Conservation (phyloP, 495 filamentous ascomycete genomes). For the Xanthoparmelia taractica region DNA sequence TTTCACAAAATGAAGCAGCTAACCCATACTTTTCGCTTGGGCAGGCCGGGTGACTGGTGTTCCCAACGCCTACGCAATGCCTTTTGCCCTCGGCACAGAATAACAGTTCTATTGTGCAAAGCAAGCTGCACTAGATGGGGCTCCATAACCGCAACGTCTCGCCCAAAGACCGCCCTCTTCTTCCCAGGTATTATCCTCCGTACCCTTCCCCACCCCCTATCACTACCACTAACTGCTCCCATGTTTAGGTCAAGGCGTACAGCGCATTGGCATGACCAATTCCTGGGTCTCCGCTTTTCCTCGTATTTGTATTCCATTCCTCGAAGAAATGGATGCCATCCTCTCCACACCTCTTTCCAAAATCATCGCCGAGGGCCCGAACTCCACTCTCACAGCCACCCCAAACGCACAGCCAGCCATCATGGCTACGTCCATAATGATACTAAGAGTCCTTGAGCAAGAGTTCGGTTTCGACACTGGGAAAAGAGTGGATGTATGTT, state of each 20-base stretch:
- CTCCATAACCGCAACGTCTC: constrained; percentile 16
- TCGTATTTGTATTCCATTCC: constrained; percentile 54
- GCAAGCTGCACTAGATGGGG: constrained; percentile 9
- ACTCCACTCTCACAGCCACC: constrained; percentile 65
- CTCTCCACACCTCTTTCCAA: constrained; percentile 60
- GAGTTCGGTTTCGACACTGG: constrained; percentile 70
- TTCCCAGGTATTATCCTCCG: constrained; percentile 56
- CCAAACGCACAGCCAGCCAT: constrained; percentile 91
- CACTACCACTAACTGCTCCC: constrained; percentile 11
- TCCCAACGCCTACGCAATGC: background rate
- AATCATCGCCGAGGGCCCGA: constrained; percentile 76
- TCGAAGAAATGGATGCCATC: constrained; percentile 76
- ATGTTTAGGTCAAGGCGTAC: constrained; percentile 77
- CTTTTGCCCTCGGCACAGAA: background rate
- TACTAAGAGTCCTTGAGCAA: constrained; percentile 78
- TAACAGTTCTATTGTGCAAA: background rate
- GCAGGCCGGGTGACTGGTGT: background rate
- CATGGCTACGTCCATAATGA: constrained; percentile 86
- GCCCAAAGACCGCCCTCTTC: constrained; percentile 70
- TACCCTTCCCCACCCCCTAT: background rate
- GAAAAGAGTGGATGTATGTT: constrained; percentile 65
- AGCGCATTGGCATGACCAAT: constrained; percentile 83
- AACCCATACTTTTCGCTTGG: background rate
- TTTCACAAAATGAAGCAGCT: constrained; percentile 5
- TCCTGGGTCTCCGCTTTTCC: constrained; percentile 84